A percentile compares a stretch with the other conserved stretches of the same genome.
Evolutionary conservation across 441 rosid genomes (phyloP).

Genomic region (Populus tomentosa): DNA sequence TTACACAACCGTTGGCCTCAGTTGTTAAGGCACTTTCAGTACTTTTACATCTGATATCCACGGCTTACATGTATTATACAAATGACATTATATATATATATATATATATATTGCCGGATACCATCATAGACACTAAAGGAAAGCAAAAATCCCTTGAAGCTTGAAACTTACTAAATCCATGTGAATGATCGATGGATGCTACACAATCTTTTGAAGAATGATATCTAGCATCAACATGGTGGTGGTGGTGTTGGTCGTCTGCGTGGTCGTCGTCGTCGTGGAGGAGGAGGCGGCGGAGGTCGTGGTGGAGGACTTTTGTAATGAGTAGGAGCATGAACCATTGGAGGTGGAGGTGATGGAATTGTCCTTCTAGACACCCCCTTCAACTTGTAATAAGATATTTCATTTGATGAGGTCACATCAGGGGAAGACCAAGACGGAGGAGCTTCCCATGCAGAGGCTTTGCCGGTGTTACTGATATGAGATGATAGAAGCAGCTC

Average conservation of each 20-base stretch:
- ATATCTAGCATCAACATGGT: background rate
- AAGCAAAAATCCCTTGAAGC: background rate
- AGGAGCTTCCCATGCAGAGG: background rate
- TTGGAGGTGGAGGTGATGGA: slow-evolving; percentile 6
- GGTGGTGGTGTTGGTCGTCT: background rate
- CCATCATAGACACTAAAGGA: background rate
- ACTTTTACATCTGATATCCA: background rate
- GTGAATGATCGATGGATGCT: background rate
- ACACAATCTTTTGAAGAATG: background rate
- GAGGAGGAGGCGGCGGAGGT: background rate
- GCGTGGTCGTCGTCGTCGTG: background rate
- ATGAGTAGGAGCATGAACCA: background rate
- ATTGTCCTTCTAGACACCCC: background rate
- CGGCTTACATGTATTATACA: background rate
- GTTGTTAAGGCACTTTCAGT: background rate
- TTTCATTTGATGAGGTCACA: background rate
- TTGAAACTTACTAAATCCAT: background rate
- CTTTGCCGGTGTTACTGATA: background rate
- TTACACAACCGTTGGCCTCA: background rate
- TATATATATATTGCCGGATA: too few species aligned
- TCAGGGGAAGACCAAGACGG: background rate
- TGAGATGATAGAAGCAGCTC: background rate
- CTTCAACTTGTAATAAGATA: background rate
- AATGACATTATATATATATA: background rate
- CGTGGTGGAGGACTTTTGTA: background rate